Percentiles rank a stretch among this genome's conserved stretches.
phyloP scores from a whole-genome alignment of 2,329 filamentous ascomycete species.

The Lachnellula suecica region DNA sequence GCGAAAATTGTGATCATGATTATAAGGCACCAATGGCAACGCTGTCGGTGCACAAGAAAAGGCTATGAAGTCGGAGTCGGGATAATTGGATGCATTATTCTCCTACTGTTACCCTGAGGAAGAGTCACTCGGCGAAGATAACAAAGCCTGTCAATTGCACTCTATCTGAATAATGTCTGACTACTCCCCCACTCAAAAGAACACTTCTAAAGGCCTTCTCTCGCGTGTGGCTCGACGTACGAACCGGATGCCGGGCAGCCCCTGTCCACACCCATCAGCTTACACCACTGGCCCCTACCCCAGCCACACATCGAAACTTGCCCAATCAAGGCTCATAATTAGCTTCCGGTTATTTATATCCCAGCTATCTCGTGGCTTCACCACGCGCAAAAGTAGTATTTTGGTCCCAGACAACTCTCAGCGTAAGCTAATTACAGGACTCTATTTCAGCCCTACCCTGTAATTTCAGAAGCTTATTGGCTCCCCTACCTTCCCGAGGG shows the following conservation, averaged over 20 bases:
- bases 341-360: constrained; percentile 12
- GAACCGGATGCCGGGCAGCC: background rate
- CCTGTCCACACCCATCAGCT: too few species aligned
- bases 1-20: background rate
- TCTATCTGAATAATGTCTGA: background rate
- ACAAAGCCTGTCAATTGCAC: background rate
- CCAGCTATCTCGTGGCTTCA: constrained; percentile 2
- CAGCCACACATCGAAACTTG: background rate
- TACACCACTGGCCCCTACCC: too few species aligned
- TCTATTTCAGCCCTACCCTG: constrained; percentile 12
- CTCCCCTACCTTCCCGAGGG: background rate
- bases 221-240: background rate
- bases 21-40: background rate
- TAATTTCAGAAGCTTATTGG: constrained; percentile 1
- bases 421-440: background rate
- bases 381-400: constrained; percentile 1
- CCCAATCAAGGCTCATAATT: background rate
- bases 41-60: background rate
- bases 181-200: background rate
- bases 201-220: background rate
- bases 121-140: background rate
- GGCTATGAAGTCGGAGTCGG: background rate
- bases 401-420: constrained; percentile 1
- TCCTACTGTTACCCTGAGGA: background rate
- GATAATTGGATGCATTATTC: too few species aligned